A percentile compares a stretch with the other conserved stretches of the same genome.
Conservation (phyloP, 2,329 filamentous ascomycete genomes). For the Calonectria pteridis region DNA sequence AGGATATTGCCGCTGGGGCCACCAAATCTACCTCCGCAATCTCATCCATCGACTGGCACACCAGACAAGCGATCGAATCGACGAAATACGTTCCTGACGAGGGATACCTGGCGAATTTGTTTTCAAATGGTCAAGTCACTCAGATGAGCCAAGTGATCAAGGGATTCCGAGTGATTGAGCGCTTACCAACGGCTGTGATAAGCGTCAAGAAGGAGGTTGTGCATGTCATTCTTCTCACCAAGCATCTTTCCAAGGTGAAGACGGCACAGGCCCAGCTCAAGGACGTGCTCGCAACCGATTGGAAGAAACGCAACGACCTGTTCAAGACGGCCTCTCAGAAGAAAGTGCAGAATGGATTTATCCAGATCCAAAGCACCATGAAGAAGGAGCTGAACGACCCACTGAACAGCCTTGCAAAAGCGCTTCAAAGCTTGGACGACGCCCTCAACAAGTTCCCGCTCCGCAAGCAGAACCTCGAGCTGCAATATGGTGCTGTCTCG, state of each 20-base stretch:
- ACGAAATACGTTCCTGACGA: not conserved
- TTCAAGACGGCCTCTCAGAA: not conserved
- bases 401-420: conserved; percentile 26
- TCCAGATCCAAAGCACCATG: conserved; percentile 23
- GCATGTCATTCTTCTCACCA: conserved; percentile 7
- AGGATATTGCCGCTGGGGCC: not conserved
- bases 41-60: not conserved
- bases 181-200: not conserved
- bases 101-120: not conserved
- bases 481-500: not conserved
- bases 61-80: not conserved
- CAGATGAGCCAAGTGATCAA: not conserved
- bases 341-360: conserved; percentile 8
- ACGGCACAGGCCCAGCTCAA: not conserved
- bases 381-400: conserved; percentile 26
- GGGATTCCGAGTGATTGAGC: not conserved
- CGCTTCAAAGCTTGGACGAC: conserved; percentile 21
- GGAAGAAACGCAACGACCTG: conserved; percentile 5
- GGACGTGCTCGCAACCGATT: not conserved
- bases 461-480: conserved; percentile 24
- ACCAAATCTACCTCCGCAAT: not conserved
- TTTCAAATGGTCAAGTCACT: not conserved
- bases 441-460: conserved; percentile 23
- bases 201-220: conserved; percentile 1
- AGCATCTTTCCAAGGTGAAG: not conserved